Base-by-base conservation (phyloP, 768 basidiomycete species). In the Kwoniella dendrophila region DNA sequence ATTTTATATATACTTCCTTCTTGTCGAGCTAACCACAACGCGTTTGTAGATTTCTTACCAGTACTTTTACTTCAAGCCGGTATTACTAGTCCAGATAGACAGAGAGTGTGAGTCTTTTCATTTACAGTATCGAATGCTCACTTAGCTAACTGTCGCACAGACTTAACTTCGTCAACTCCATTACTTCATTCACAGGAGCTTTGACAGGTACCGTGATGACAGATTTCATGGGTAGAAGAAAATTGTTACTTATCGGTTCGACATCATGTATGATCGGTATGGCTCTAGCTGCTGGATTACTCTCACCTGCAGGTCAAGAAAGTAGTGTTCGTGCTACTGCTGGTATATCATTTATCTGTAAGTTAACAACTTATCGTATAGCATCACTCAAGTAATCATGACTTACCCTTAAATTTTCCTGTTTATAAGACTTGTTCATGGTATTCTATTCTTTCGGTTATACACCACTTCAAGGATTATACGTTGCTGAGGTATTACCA, bases 401-500 rank as follows among this genome's bases (percentile, higher is more conserved):
- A 33, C 60, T 66, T 52, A 61, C 44, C 26, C 1, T 36, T 53
- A 56, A 57, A 5, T 44, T 11, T 11, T 44, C 24, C 20, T 26
- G n/a, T n/a, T 38, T 18, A 18, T 38, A 8, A 48, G 45, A 63
- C 56, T 56, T 69, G 8, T 63, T 64, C 68, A 65, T 56, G 63
- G 65, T 74, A 8, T 79, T 83, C 32, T 86, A 82, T 71, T 84
- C 83, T 4, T 83, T 84, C 66, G 84, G 84, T 48, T 85, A 82
- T 82, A 86, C 85, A 2, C 82, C 84, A 0, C 83, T 86, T 79
- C 84, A 86, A 81, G 83, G 82, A 1, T 74, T 85, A 14, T 85
- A 85, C 66, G 83, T 84, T 5, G 81, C 84, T 5, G 84, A 85
- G 72, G 83, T 84, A 10, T 76, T 86, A 6, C 76, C 78, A 10